phyloP scores from a whole-genome alignment of 1,139 yeast genomes.

The Saccharomyces pastorianus region DNA sequence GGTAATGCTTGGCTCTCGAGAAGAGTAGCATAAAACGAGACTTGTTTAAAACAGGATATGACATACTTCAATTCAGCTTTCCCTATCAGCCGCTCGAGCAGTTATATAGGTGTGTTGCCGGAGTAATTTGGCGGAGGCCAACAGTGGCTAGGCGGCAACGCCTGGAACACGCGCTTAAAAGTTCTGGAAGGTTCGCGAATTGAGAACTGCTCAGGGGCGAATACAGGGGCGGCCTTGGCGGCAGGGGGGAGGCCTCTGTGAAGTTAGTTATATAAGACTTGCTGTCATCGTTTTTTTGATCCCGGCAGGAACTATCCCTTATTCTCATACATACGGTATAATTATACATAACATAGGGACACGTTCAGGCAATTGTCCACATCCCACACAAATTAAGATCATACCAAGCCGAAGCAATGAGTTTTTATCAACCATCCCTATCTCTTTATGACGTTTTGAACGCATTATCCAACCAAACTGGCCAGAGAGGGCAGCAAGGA shows the following conservation, averaged over 20 bases:
- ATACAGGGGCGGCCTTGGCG: background rate
- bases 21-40: background rate
- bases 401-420: slow-evolving; percentile 13
- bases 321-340: background rate
- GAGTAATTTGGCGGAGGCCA: background rate
- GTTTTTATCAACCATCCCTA: slow-evolving; percentile 27
- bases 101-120: background rate
- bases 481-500: slow-evolving; percentile 11
- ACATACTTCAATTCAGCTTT: background rate
- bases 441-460: slow-evolving; percentile 27
- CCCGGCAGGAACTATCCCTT: background rate
- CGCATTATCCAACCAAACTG: slow-evolving; percentile 22
- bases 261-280: background rate
- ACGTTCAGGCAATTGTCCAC: background rate
- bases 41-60: background rate
- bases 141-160: background rate
- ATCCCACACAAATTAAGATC: background rate
- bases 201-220: background rate
- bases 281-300: background rate
- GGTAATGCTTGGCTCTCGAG: background rate
- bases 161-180: background rate
- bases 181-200: background rate
- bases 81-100: background rate
- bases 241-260: background rate
- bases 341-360: background rate